phyloP scores from a whole-genome alignment of 116 monocot genomes.

The Phalaenopsis hybrid region DNA sequence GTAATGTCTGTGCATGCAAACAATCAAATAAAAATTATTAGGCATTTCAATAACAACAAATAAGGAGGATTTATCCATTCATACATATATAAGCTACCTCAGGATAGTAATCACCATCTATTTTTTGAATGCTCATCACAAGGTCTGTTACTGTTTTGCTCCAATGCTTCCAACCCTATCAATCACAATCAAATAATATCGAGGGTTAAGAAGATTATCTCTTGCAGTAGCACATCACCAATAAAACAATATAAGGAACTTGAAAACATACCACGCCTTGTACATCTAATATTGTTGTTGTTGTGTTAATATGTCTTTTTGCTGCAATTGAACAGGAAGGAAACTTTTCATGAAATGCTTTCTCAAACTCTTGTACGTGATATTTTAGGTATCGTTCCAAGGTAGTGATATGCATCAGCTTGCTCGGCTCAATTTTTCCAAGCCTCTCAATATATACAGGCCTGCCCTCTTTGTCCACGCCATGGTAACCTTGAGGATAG shows the following conservation, averaged over 20 bases:
- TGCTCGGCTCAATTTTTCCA: constrained; percentile 45
- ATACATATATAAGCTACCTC: constrained; percentile 19
- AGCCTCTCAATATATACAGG: constrained; percentile 49
- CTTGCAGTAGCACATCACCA: neutral
- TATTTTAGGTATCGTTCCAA: constrained; percentile 48
- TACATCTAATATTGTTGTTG: constrained; percentile 51
- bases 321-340: constrained; percentile 52
- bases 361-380: constrained; percentile 54
- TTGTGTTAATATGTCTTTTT: constrained; percentile 40
- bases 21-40: neutral
- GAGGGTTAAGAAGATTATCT: neutral
- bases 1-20: constrained; percentile 24
- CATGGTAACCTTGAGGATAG: constrained; percentile 57
- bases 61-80: neutral
- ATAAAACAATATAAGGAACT: neutral
- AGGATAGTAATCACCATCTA: constrained; percentile 44
- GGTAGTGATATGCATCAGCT: constrained; percentile 38
- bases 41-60: neutral
- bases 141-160: constrained; percentile 31
- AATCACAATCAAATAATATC: neutral
- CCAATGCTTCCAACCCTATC: constrained; percentile 38
- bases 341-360: constrained; percentile 44
- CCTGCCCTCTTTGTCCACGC: constrained; percentile 43
- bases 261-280: constrained; percentile 47
- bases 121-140: constrained; percentile 24